phyloP scores from a whole-genome alignment of 495 filamentous ascomycete genomes.

The Cairneyella variabilis region DNA sequence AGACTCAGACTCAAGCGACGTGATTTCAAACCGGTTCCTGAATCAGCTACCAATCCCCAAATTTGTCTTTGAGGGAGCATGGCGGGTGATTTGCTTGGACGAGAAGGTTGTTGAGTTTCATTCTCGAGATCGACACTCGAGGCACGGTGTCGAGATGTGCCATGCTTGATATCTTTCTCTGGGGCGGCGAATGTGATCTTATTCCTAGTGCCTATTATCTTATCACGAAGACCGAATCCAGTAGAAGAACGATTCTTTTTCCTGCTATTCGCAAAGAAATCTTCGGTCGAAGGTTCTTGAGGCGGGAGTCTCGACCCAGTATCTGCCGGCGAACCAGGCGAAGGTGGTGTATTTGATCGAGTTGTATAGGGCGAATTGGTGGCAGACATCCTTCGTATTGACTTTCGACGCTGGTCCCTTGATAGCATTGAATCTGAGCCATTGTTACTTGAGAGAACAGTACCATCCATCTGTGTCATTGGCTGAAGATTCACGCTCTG shows the following conservation, averaged over 20 bases:
- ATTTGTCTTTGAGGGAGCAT: slow-evolving; percentile 22
- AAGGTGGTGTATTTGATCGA: slow-evolving; percentile 50
- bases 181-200: slow-evolving; percentile 25
- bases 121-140: slow-evolving; percentile 22
- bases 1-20: slow-evolving; percentile 58
- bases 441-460: slow-evolving; percentile 21
- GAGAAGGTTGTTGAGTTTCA: neutral
- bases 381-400: slow-evolving; percentile 33
- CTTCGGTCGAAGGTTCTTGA: slow-evolving; percentile 34
- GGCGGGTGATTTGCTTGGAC: neutral
- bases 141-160: slow-evolving; percentile 14
- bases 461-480: slow-evolving; percentile 36
- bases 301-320: slow-evolving; percentile 27
- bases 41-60: slow-evolving; percentile 52
- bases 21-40: slow-evolving; percentile 62
- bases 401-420: slow-evolving; percentile 18
- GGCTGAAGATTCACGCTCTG: slow-evolving; percentile 20
- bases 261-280: slow-evolving; percentile 35
- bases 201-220: slow-evolving; percentile 25
- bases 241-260: slow-evolving; percentile 47
- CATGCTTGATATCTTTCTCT: slow-evolving; percentile 23
- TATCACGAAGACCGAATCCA: slow-evolving; percentile 39
- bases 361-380: slow-evolving; percentile 41
- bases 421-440: slow-evolving; percentile 31
- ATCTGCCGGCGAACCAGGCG: slow-evolving; percentile 42